phyloP scores from a whole-genome alignment of 495 filamentous ascomycete species.

The Lophium mytilinum region DNA sequence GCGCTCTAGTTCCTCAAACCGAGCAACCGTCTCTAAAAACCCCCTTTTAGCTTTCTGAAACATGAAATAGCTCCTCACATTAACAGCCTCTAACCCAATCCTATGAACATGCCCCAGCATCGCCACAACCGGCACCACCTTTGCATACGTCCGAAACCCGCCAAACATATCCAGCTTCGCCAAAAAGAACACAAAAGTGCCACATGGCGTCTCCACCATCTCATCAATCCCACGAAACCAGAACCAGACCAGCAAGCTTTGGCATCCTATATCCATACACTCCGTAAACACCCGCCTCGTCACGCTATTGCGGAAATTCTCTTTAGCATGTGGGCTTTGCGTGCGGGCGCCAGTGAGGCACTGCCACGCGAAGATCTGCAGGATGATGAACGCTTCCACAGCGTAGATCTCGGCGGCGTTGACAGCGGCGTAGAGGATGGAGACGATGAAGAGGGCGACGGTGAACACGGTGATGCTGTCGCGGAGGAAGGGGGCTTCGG shows the following conservation, averaged over 20 bases:
- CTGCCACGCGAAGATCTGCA: conserved; percentile 16
- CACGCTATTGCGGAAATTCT: conserved; percentile 2
- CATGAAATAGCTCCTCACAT: no score
- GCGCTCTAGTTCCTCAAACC: no score
- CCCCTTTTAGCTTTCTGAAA: no score
- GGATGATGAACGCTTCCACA: conserved; percentile 25
- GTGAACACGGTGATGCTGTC: conserved; percentile 25
- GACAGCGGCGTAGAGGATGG: conserved; percentile 24
- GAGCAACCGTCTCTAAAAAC: no score
- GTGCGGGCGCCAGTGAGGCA: conserved; percentile 14
- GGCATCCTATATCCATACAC: neutral
- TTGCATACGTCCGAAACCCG: conserved; percentile 14
- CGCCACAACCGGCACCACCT: neutral
- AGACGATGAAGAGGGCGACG: conserved; percentile 21
- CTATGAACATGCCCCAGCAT: neutral
- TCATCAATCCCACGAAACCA: conserved; percentile 20
- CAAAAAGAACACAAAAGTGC: conserved; percentile 14
- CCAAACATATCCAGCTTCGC: conserved; percentile 9
- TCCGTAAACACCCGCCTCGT: neutral
- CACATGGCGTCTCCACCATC: conserved; percentile 22
- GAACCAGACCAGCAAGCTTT: conserved; percentile 2
- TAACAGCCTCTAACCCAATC: no score
- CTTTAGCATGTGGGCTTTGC: conserved; percentile 4
- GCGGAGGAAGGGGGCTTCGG: conserved; percentile 14
- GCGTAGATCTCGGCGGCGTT: conserved; percentile 9